Base-by-base conservation (phyloP, 2,329 filamentous ascomycete species). In the Calonectria pseudoturangicola region DNA sequence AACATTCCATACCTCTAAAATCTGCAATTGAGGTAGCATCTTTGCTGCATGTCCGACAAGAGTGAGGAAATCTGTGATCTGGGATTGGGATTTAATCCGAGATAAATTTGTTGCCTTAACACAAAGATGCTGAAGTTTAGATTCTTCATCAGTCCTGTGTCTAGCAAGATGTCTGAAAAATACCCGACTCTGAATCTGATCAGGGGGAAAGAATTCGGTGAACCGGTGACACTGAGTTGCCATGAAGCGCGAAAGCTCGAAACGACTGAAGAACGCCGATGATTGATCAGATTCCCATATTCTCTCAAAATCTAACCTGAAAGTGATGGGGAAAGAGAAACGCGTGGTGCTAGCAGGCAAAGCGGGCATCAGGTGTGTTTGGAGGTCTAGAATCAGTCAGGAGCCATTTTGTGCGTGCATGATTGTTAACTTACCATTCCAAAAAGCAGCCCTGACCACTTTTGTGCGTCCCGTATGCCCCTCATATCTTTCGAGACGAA, bases 1-100 rank as follows among this genome's bases (percentile, higher is more conserved):
- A 8, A 16, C 48, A 62, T 66, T 43, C 68, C 58, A 76, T n/a
- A 76, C 5, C 51, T 76, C 74, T 21, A 76, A 25, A 28, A 50
- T 70, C 39, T 43, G 47, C 15, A 73, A 13, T 16, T 16, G 56
- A 27, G 74, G 71, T 7, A 76, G 41, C 1, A 1, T 63, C 25
- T 18, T 62, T 51, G 66, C 70, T 63, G 66, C 73, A 1, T 7
- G 10, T 12, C 36, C 68, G n/a, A 66, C 66, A 28, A 41, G 36
- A 9, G 9, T 2, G 2, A 76, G 27, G 1, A 58, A 27, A 2
- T 6, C 10, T 8, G 25, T 33, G 3, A 66, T 16, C 3, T 7
- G 0, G 1, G 16, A 13, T 12, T 47, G 71, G 0, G 28, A 12
- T n/a, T 0, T 8, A 1, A 0, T 10, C 1, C 50, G 21, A 0